Evolutionary conservation across 2,329 filamentous ascomycete species (phyloP), one percentile per base, ranked within the genome.

Genomic region (Penicillium psychrosexuale): DNA sequence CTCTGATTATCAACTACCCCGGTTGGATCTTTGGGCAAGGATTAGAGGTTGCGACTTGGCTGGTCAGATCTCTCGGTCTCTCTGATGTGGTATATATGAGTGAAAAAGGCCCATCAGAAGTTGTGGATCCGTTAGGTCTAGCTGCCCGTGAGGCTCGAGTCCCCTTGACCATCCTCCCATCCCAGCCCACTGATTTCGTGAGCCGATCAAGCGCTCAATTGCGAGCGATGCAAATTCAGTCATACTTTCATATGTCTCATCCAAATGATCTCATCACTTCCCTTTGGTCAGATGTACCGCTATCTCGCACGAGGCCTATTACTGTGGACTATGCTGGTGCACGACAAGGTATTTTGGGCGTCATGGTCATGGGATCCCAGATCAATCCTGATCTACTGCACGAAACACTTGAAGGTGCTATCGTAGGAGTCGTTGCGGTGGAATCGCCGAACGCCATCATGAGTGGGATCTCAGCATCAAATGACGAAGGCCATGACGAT

Each of bases 161-260:
- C 33, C 66, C 70, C 7, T 63, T 81, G 46, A 78, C 78, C 49
- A 75, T 74, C 2, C 69, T 84, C 5, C 70, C 77, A 24, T 79
- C 78, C 6, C 74, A 77, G 53, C 71, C 74, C 36, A 75, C 74
- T 31, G 72, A 76, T 48, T 74, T 73, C 45, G 70, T 75, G 17
- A 72, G 74, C 30, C 73, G 78, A 44, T 81, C 78, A 24, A 78
- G 80, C 28, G 73, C 75, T 1, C 80, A 84, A 55, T 64, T 82
- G 7, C 74, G 80, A 43, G 74, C 76, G 19, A 85, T 86, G 82
- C 82, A 84, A 58, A 82, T 79, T 58, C 78, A 84, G 58, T 83
- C 83, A 1, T 86, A 85, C 64, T 85, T 86, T 66, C 84, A 86
- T 63, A 62, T 70, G 63, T 67, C 68, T 17, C 67, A 68, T 37